These are phyloP conservation scores for Aspergillus panamensis DNA, from an alignment of 495 filamentous ascomycete genomes.

Conservation along the genomic window DNA sequence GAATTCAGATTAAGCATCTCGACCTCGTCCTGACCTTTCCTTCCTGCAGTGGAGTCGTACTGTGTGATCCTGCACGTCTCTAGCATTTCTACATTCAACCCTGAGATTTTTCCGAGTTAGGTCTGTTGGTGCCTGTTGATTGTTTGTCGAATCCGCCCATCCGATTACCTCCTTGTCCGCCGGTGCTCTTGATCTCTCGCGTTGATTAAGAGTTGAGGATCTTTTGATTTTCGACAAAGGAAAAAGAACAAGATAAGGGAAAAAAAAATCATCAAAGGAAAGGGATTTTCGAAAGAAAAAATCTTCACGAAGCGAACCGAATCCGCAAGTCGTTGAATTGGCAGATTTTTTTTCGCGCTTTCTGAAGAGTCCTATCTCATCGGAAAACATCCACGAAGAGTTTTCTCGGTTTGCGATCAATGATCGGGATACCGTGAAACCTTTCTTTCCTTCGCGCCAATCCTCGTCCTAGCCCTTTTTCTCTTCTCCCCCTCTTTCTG, in stretches of 20 bases:
- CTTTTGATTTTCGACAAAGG: conserved; percentile 12
- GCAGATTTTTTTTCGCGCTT: conserved; percentile 6
- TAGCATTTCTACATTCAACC: conserved; percentile 24
- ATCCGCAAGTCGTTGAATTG: conserved; percentile 15
- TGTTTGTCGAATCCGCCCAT: conserved; percentile 1
- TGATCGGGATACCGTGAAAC: conserved; percentile 49
- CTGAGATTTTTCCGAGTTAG: conserved; percentile 16
- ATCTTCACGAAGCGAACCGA: conserved; percentile 19
- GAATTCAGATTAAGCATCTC: conserved; percentile 46
- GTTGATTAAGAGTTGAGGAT: conserved; percentile 14
- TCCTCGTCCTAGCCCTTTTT: conserved; percentile 24
- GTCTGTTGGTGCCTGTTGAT: conserved; percentile 8
- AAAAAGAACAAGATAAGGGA: conserved; percentile 7
- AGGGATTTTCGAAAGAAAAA: conserved; percentile 20
- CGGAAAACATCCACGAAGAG: conserved; percentile 22
- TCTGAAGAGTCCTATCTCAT: conserved; percentile 11
- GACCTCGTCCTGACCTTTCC: conserved; percentile 32
- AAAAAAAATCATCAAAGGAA: conserved; percentile 4
- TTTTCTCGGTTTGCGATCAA: conserved; percentile 34
- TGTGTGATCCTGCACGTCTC: conserved; percentile 32
- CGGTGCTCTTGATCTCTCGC: conserved; percentile 16
- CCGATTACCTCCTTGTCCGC: conserved; percentile 7
- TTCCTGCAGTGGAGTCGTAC: conserved; percentile 28
- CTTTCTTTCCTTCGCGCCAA: conserved; percentile 25
- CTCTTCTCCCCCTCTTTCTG: conserved; percentile 30